Conservation (phyloP, 768 basidiomycete species). For the Russula emetica region DNA sequence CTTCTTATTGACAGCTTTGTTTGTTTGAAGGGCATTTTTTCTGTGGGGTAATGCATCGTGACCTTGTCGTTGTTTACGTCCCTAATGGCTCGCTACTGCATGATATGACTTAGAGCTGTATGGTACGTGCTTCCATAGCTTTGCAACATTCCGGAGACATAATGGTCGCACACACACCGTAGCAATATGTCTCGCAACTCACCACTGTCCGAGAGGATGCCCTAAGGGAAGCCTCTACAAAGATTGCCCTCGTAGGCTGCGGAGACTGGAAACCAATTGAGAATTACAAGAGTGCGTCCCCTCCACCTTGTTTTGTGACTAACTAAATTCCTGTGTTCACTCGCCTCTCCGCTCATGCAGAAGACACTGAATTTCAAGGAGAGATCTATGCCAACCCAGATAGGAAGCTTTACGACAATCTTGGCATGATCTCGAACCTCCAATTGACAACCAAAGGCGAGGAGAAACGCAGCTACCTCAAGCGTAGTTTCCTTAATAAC, state of each 20-base stretch:
- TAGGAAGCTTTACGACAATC: slow-evolving; percentile 21
- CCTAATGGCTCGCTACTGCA: neutral
- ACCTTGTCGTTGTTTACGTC: neutral
- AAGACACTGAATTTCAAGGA: slow-evolving; percentile 18
- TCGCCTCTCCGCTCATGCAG: neutral
- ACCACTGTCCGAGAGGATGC: slow-evolving; percentile 19
- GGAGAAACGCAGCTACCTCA: slow-evolving; percentile 22
- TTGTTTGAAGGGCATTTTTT: slow-evolving; percentile 23
- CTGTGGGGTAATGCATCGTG: slow-evolving; percentile 16
- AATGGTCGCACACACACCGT: neutral
- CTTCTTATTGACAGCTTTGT: neutral
- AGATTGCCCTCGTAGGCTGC: slow-evolving; percentile 22
- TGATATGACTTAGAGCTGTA: slow-evolving; percentile 9
- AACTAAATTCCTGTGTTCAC: neutral
- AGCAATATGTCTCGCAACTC: slow-evolving; percentile 27
- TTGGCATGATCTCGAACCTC: slow-evolving; percentile 24
- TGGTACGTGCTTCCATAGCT: slow-evolving; percentile 6
- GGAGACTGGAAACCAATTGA: slow-evolving; percentile 26
- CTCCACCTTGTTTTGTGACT: neutral
- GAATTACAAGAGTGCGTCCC: slow-evolving; percentile 21
- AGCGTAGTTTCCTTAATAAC: slow-evolving; percentile 9
- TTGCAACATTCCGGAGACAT: neutral
- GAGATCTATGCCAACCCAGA: slow-evolving; percentile 27
- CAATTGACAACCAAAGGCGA: slow-evolving; percentile 17
- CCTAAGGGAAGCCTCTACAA: slow-evolving; percentile 14